Evolutionary conservation across 2,329 filamentous ascomycete genomes (phyloP).

Genomic region (Fusarium sp.): DNA sequence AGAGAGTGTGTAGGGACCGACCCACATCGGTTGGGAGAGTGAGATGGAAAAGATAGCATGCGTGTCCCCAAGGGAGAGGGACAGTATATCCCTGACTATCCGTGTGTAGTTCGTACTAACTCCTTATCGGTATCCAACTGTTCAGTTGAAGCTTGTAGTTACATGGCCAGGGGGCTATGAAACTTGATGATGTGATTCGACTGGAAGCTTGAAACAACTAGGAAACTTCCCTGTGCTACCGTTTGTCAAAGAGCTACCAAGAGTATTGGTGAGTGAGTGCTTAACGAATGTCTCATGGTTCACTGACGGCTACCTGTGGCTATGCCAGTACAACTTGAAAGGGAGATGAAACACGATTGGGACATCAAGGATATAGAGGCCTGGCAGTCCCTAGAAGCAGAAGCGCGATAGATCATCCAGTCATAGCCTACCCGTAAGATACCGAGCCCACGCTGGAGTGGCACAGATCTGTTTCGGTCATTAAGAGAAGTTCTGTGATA

Average conservation of each 20-base stretch:
- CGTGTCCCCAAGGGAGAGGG: not conserved
- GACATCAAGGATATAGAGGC: conserved; percentile 10
- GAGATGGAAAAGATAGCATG: not conserved
- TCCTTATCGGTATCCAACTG: not conserved
- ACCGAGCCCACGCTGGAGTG: conserved; percentile 1
- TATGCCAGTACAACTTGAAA: not conserved
- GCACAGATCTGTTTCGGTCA: conserved; percentile 1
- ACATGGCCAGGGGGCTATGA: not conserved
- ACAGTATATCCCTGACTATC: not conserved
- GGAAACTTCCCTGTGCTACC: not conserved
- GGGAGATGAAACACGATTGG: conserved; percentile 22
- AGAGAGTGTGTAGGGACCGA: not conserved
- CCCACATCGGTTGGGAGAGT: not conserved
- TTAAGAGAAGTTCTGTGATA: conserved; percentile 4
- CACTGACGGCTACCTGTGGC: not conserved
- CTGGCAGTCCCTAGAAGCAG: conserved; percentile 5
- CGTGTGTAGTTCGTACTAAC: not conserved
- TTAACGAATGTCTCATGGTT: not conserved
- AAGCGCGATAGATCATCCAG: conserved; percentile 11
- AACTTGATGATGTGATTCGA: not conserved
- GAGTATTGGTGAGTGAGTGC: not conserved
- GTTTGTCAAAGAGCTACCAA: not conserved
- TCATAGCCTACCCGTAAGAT: conserved; percentile 5
- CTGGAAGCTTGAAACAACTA: not conserved
- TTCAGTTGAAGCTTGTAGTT: not conserved